Evolutionary conservation across 2,329 filamentous ascomycete genomes (phyloP), one percentile per base, ranked within the genome.

Genomic region (Colletotrichum trifolii): DNA sequence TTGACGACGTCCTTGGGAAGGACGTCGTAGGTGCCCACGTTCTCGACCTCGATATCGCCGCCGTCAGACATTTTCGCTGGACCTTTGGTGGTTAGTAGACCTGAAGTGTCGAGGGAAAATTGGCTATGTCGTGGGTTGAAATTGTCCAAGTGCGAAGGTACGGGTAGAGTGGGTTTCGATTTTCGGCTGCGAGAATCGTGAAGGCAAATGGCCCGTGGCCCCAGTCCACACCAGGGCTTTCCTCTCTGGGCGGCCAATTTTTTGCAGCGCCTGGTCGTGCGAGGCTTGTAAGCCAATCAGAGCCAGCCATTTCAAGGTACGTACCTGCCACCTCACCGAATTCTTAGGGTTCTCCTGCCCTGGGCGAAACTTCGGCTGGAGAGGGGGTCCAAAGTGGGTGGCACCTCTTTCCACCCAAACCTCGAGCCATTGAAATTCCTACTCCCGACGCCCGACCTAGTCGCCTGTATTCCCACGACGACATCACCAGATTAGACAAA

Each of bases 1-100:
- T 89, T 87, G 78, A 89, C 86, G 80, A 97, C 91, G 74, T 97
- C 94, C 90, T 96, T 97, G 84, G 95, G 94, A 74, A 97, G 91
- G 81, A 94, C 89, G 79, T 88, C 84, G 85, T 89, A 91, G 83
- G 88, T 87, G 80, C 86, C 84, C 78, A 88, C 86, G 86, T 84
- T 88, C 83, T 93, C 91, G 83, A 96, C 91, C 87, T 97, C 93
- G 84, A 97, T 91, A 87, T 97, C 94, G 87, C 91, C 93, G 85
- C 83, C 85, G 85, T 97, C 94, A 91, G 94, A 97, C 94, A 97
- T 97, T 77, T 83, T 92, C 84, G 83, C 76, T 66, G 59, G 58
- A 64, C 64, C 49, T 69, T 63, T 17, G 49, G 57, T 69, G 54
- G 66, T 62, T 58, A 59, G 66, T 62, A 63, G 47, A 46, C 59